These are phyloP conservation scores for Linum trigynum DNA, from an alignment of 345 rosid genomes.

Conservation along the genomic window DNA sequence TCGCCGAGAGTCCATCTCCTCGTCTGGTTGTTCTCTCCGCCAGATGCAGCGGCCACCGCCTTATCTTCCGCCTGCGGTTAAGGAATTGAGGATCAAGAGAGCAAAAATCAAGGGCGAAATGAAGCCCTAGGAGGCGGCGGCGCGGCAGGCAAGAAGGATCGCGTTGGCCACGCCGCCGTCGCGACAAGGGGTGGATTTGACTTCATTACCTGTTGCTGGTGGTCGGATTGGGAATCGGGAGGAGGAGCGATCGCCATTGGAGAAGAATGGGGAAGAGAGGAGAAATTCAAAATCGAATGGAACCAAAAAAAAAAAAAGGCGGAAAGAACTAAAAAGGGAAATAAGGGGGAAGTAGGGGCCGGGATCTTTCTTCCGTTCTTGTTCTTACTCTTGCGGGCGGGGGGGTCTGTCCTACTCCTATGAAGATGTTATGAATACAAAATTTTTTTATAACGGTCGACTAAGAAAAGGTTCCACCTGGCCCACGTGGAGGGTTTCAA, in stretches of 20 bases:
- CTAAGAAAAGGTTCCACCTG: too few species aligned
- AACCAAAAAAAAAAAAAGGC: too few species aligned
- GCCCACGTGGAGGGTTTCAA: too few species aligned
- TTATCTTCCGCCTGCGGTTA: slow-evolving; percentile 29
- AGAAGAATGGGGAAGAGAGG: not conserved
- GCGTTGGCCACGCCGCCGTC: too few species aligned
- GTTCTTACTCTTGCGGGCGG: too few species aligned
- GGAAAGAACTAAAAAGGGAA: not conserved
- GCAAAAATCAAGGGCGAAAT: not conserved
- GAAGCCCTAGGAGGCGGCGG: too few species aligned
- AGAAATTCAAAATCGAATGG: not conserved
- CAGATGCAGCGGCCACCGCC: not conserved
- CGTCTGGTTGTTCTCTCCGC: slow-evolving; percentile 25
- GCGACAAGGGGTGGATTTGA: too few species aligned
- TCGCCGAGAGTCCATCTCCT: slow-evolving; percentile 74
- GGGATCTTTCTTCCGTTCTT: too few species aligned
- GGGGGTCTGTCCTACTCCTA: too few species aligned
- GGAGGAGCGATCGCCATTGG: not conserved
- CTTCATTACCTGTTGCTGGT: not conserved
- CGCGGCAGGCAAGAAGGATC: too few species aligned
- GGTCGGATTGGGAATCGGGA: not conserved
- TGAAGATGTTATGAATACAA: too few species aligned
- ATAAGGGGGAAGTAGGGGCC: not conserved
- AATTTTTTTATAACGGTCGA: too few species aligned
- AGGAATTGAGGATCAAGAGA: not conserved